phyloP scores from a whole-genome alignment of 139 green algal species.

The Chlamydomonas eustigma region DNA sequence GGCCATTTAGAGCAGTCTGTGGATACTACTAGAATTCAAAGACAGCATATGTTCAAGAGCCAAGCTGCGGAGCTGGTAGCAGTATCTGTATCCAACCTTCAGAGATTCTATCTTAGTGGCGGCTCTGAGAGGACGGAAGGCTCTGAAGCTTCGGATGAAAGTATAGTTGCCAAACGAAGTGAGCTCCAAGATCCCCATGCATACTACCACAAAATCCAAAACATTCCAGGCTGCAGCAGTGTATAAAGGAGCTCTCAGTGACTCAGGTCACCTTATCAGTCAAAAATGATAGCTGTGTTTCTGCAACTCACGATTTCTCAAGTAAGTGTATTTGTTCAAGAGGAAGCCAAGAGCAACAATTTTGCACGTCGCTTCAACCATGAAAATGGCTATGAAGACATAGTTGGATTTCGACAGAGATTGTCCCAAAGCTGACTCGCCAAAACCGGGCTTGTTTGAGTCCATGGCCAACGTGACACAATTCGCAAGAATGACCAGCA shows the following conservation, averaged over 20 bases:
- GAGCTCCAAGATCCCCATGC: conserved; percentile 28
- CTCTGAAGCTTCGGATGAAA: conserved; percentile 56
- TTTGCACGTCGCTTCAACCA: conserved; percentile 43
- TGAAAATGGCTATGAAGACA: conserved; percentile 50
- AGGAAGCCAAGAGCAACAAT: conserved; percentile 33
- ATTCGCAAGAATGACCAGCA: conserved; percentile 49
- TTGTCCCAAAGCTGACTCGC: conserved; percentile 9
- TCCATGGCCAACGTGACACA: conserved; percentile 55
- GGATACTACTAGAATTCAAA: no score
- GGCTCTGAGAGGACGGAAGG: conserved; percentile 65
- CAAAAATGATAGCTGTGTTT: no score
- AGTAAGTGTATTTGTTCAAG: conserved; percentile 18
- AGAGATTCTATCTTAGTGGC: conserved; percentile 41
- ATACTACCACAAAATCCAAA: conserved; percentile 58
- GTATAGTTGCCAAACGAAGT: conserved; percentile 44
- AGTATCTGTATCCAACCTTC: background rate
- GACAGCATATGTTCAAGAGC: no score
- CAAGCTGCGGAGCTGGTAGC: no score
- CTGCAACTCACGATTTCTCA: conserved; percentile 39
- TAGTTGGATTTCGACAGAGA: conserved; percentile 28
- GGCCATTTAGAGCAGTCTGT: no score
- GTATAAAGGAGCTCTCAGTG: no score
- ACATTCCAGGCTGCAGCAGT: conserved; percentile 63
- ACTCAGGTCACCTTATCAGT: no score
- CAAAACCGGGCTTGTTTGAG: conserved; percentile 11